Conservation (phyloP, 805 yeast genomes). For the Wickerhamomyces pijperi region DNA sequence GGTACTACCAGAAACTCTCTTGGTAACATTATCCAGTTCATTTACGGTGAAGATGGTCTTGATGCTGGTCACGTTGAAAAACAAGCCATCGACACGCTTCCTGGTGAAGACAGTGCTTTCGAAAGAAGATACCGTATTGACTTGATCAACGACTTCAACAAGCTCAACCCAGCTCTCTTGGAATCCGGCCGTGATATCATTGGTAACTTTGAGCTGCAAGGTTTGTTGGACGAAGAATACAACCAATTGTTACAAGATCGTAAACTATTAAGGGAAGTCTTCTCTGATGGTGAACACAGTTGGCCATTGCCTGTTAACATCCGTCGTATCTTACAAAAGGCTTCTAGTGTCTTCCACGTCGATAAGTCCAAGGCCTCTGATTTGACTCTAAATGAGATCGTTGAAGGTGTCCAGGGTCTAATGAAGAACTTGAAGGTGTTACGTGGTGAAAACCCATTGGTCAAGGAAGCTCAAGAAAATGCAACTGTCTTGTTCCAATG, state of each 20-base stretch:
- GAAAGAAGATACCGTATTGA: slow-evolving; percentile 81
- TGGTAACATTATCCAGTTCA: slow-evolving; percentile 92
- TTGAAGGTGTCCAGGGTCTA: slow-evolving; percentile 57
- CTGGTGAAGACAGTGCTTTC: slow-evolving; percentile 80
- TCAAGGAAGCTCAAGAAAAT: slow-evolving; percentile 81
- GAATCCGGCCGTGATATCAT: slow-evolving; percentile 86
- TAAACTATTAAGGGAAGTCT: slow-evolving; percentile 67
- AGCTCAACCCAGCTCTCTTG: slow-evolving; percentile 60
- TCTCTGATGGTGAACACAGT: slow-evolving; percentile 86
- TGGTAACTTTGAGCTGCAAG: slow-evolving; percentile 81
- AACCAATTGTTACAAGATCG: slow-evolving; percentile 72
- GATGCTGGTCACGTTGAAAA: slow-evolving; percentile 98
- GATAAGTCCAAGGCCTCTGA: slow-evolving; percentile 89
- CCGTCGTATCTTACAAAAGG: slow-evolving; percentile 92
- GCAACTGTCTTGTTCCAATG: slow-evolving; percentile 88
- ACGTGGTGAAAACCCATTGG: slow-evolving; percentile 68
- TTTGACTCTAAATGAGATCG: slow-evolving; percentile 72
- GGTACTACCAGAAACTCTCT: slow-evolving; percentile 96
- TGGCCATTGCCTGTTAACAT: slow-evolving; percentile 98
- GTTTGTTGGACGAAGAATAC: slow-evolving; percentile 73
- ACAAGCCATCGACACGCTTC: slow-evolving; percentile 90
- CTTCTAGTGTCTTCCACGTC: slow-evolving; percentile 92
- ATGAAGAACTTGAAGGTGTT: slow-evolving; percentile 61
- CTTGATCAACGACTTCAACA: slow-evolving; percentile 54
- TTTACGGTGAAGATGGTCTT: slow-evolving; percentile 98